These are phyloP conservation scores for Fulvia fulva DNA, from an alignment of 2,329 filamentous ascomycete genomes.

Conservation along the genomic window DNA sequence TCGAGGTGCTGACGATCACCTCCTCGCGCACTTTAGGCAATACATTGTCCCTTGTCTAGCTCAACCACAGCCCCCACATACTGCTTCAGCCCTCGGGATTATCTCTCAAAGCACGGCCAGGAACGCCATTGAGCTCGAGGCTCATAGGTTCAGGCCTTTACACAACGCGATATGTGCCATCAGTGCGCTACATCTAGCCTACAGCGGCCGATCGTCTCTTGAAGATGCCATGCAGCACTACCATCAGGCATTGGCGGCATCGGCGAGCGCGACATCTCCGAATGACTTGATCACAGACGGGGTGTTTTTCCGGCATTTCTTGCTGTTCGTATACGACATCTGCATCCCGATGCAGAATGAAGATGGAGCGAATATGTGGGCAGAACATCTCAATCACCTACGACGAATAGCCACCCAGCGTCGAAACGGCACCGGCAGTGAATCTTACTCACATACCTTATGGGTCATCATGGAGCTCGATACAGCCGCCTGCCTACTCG, in stretches of 20 bases:
- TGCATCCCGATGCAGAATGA: conserved; percentile 26
- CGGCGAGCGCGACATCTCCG: conserved; percentile 45
- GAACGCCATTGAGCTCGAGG: conserved; percentile 36
- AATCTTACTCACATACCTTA: conserved; percentile 47
- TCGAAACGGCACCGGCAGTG: conserved; percentile 38
- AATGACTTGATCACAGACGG: conserved; percentile 54
- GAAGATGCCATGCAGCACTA: conserved; percentile 54
- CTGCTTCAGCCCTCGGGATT: conserved; percentile 3
- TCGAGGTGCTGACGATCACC: conserved; percentile 17
- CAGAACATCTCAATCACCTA: conserved; percentile 52
- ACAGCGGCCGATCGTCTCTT: conserved; percentile 41
- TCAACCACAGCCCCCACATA: conserved; percentile 16
- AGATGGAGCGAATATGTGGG: conserved; percentile 48
- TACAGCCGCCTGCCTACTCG: conserved; percentile 53
- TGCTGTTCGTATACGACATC: conserved; percentile 56
- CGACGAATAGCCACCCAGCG: conserved; percentile 49
- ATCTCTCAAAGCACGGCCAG: conserved; percentile 19
- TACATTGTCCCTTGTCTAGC: conserved; percentile 27
- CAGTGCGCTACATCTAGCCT: conserved; percentile 51
- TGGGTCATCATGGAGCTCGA: conserved; percentile 55
- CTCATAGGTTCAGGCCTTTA: conserved; percentile 49
- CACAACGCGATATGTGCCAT: conserved; percentile 57
- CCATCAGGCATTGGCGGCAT: conserved; percentile 45
- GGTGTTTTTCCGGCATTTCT: conserved; percentile 54
- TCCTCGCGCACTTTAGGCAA: conserved; percentile 26